Conservation (phyloP, 2,329 filamentous ascomycete species). For the Claviceps spartinae region DNA sequence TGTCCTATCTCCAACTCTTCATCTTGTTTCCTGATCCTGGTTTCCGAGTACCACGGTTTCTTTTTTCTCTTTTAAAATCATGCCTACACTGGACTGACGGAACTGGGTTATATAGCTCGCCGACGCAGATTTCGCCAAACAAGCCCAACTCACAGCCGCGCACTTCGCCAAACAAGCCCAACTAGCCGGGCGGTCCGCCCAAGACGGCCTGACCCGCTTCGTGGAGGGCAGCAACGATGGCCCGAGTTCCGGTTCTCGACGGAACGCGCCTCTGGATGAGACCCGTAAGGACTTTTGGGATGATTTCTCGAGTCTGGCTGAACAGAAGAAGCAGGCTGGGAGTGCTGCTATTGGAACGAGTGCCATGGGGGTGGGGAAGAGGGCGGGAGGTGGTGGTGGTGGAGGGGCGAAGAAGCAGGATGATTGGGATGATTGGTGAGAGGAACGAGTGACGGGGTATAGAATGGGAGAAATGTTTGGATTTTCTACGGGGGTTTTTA, state of each 20-base stretch:
- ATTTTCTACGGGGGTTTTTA: too few relatives aligned
- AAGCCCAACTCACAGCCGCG: constrained; percentile 47
- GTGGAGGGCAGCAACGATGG: constrained; percentile 55
- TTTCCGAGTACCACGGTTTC: too few relatives aligned
- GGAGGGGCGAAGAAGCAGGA: constrained; percentile 30
- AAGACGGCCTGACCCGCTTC: constrained; percentile 71
- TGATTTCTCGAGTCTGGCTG: constrained; percentile 61
- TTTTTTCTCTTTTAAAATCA: too few relatives aligned
- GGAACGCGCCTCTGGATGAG: constrained; percentile 35
- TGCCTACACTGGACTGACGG: neutral
- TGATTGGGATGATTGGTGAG: constrained; percentile 53
- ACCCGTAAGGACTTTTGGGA: constrained; percentile 85
- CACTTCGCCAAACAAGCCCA: constrained; percentile 54
- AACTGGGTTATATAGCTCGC: constrained; percentile 43
- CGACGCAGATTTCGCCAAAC: constrained; percentile 62
- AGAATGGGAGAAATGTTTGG: too few relatives aligned
- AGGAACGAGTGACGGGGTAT: too few relatives aligned
- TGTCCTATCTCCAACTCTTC: too few relatives aligned
- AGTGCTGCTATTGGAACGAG: constrained; percentile 43
- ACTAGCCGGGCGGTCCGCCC: constrained; percentile 59
- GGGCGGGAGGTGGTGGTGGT: constrained; percentile 16
- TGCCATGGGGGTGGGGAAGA: constrained; percentile 42
- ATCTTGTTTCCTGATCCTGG: neutral
- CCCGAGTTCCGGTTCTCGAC: constrained; percentile 10
- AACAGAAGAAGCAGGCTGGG: constrained; percentile 31